Percentiles rank a stretch among this genome's conserved stretches.
These are phyloP conservation scores for Xylaria polymorpha DNA, from an alignment of 2,329 filamentous ascomycete species.

Conservation along the genomic window DNA sequence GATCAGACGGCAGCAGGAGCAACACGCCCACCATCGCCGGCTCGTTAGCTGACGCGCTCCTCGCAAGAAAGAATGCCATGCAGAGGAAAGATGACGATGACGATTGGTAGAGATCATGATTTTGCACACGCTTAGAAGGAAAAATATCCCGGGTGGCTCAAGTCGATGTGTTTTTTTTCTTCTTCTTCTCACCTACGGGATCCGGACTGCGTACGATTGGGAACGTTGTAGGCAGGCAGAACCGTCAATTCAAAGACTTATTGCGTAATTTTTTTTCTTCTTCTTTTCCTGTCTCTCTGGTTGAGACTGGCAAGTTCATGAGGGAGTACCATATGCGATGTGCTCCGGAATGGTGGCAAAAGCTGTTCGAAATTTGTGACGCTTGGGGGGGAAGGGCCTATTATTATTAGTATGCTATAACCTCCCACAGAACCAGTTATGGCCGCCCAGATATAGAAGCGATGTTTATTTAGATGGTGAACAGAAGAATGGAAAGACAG, in stretches of 20 bases:
- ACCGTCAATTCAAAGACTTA: conserved; percentile 18
- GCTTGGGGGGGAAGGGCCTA: background rate
- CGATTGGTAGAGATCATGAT: conserved; percentile 66
- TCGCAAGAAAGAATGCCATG: conserved; percentile 81
- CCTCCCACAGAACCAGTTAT: background rate
- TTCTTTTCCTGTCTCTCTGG: background rate
- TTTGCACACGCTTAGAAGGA: conserved; percentile 26
- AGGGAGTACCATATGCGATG: background rate
- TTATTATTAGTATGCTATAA: background rate
- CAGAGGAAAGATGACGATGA: conserved; percentile 75
- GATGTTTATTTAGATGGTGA: conserved; percentile 17
- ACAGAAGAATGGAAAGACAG: conserved; percentile 18
- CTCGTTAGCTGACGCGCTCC: conserved; percentile 81
- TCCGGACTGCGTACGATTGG: conserved; percentile 14
- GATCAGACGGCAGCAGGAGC: conserved; percentile 71
- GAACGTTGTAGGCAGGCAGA: conserved; percentile 21
- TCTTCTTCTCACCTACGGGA: conserved; percentile 4
- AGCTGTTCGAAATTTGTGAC: background rate
- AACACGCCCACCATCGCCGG: conserved; percentile 78
- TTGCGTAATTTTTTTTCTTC: conserved; percentile 6
- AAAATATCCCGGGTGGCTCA: conserved; percentile 19
- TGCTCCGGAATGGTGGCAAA: background rate
- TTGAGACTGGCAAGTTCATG: background rate
- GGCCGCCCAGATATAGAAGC: conserved; percentile 20
- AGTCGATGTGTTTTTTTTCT: background rate